A percentile compares a stretch with the other conserved stretches of the same genome.
Conservation (phyloP, 139 green algal species). For the Haematococcus lacustris region DNA sequence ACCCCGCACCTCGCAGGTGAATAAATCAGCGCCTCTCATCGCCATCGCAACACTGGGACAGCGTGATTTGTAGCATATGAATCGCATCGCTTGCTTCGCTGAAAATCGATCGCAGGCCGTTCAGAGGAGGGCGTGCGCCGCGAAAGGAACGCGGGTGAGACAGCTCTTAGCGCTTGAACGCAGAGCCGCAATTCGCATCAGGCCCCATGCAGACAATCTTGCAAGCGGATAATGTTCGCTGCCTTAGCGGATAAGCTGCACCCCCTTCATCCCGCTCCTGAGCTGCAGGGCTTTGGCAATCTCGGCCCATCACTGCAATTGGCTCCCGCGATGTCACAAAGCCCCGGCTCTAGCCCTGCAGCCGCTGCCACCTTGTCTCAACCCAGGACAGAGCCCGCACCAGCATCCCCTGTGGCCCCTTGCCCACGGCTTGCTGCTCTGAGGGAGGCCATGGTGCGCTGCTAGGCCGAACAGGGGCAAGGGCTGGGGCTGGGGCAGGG, state of each 20-base stretch:
- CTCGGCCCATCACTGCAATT: background rate
- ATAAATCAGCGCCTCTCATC: too few species aligned
- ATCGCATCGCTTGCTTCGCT: too few species aligned
- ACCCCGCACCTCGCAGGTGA: too few species aligned
- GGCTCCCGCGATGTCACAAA: background rate
- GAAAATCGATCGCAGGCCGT: too few species aligned
- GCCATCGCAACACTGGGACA: too few species aligned
- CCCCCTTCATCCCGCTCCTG: background rate
- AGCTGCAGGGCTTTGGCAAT: background rate
- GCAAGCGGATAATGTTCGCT: background rate
- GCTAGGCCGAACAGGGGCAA: background rate
- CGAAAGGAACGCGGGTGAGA: too few species aligned
- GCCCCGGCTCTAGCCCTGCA: background rate
- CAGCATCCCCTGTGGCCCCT: background rate
- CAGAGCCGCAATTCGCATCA: background rate
- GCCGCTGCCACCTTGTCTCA: background rate
- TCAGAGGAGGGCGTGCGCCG: too few species aligned
- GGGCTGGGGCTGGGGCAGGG: background rate
- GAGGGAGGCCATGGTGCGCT: conserved; percentile 2
- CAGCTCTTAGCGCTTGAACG: too few species aligned
- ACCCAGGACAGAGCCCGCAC: background rate
- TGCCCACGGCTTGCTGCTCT: conserved; percentile 2
- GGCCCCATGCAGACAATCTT: background rate
- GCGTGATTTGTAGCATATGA: too few species aligned
- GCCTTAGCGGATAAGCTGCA: too few species aligned